Evolutionary conservation across 2,329 filamentous ascomycete species (phyloP).

Genomic region (Cryphonectria nitschkei): DNA sequence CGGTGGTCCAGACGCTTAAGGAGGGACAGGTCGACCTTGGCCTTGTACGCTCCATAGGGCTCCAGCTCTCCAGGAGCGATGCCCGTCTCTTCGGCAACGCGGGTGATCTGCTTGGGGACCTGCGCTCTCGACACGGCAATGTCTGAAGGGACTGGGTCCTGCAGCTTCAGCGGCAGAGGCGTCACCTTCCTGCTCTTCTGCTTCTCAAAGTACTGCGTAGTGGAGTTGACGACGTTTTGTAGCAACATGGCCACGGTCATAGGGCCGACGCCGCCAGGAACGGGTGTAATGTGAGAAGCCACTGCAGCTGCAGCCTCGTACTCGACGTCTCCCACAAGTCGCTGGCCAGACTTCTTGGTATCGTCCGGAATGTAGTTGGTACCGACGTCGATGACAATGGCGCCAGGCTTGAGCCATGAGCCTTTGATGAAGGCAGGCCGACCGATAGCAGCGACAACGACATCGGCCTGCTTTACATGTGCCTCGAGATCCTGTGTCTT

Average conservation of each 20-base stretch:
- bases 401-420: constrained; percentile 92
- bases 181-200: constrained; percentile 80
- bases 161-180: constrained; percentile 81
- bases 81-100: constrained; percentile 82
- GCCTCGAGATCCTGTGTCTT: constrained; percentile 75
- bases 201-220: constrained; percentile 78
- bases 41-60: constrained; percentile 93
- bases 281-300: constrained; percentile 91
- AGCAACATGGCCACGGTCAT: constrained; percentile 99
- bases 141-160: constrained; percentile 87
- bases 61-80: constrained; percentile 89
- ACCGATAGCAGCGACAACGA: constrained; percentile 91
- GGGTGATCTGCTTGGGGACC: constrained; percentile 87
- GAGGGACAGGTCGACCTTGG: constrained; percentile 85
- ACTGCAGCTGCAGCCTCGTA: constrained; percentile 83
- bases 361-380: constrained; percentile 93
- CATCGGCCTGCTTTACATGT: constrained; percentile 81
- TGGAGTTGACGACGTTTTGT: constrained; percentile 90
- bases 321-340: constrained; percentile 94
- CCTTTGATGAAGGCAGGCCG: constrained; percentile 87
- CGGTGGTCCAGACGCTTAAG: constrained; percentile 86
- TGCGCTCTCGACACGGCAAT: constrained; percentile 90
- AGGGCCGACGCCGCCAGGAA: constrained; percentile 93
- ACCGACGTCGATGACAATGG: constrained; percentile 95
- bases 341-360: constrained; percentile 88